Evolutionary conservation across 208 protist species (phyloP).

Genomic region (Angomonas desouzai): DNA sequence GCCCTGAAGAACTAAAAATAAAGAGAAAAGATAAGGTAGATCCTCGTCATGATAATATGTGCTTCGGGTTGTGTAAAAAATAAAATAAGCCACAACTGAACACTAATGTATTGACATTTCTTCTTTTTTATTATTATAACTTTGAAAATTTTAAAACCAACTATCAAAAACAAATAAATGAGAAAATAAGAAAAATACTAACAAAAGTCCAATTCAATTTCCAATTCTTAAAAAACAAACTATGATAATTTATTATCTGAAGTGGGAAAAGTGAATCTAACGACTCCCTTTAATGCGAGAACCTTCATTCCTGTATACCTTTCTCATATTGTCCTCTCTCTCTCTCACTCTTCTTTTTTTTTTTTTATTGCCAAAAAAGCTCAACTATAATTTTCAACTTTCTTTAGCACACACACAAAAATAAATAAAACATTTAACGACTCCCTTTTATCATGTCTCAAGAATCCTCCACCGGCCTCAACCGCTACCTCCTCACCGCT

Average conservation of each 20-base stretch:
- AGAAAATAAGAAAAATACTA: slow-evolving; percentile 6
- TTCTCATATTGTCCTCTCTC: too few species aligned
- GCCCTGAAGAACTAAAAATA: not conserved
- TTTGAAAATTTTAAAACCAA: slow-evolving; percentile 14
- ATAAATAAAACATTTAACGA: not conserved
- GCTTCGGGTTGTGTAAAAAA: slow-evolving; percentile 3
- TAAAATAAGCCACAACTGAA: slow-evolving; percentile 4
- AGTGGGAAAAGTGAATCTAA: too few species aligned
- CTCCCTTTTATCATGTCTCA: slow-evolving; percentile 1
- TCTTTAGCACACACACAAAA: not conserved
- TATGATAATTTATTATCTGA: slow-evolving; percentile 2
- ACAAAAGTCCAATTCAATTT: not conserved
- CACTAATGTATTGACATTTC: not conserved
- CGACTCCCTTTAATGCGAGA: too few species aligned
- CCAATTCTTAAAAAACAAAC: not conserved
- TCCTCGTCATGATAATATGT: too few species aligned
- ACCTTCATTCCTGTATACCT: too few species aligned
- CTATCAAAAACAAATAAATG: slow-evolving; percentile 10
- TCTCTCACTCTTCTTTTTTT: slow-evolving; percentile 2
- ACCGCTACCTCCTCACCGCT: slow-evolving; percentile 9
- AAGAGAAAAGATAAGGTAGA: not conserved
- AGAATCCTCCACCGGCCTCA: not conserved
- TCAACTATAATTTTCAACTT: not conserved
- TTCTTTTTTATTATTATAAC: slow-evolving; percentile 16
- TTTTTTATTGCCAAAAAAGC: not conserved